A percentile compares a stretch with the other conserved stretches of the same genome.
Evolutionary conservation across 176 grass and related monocot species (phyloP).

Genomic region (Oryza officinalis): DNA sequence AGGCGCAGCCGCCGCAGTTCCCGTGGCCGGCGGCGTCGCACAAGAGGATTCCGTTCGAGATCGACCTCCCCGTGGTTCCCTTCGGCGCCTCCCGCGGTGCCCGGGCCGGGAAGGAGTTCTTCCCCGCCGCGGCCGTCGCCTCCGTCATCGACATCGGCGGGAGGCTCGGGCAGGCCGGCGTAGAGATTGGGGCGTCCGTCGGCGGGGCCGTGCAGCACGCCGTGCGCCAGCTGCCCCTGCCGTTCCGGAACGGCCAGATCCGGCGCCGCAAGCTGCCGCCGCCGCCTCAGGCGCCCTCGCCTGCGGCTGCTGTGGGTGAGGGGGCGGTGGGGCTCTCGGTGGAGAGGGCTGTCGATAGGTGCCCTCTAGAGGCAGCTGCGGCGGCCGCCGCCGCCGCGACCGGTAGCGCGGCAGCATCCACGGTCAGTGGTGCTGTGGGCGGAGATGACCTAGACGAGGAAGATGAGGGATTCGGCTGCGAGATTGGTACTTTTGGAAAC

Average conservation of each 20-base stretch:
- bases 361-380: slow-evolving; percentile 53
- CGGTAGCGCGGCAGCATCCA: slow-evolving; percentile 34
- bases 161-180: slow-evolving; percentile 85
- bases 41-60: slow-evolving; percentile 62
- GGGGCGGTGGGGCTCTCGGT: background rate
- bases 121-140: slow-evolving; percentile 54
- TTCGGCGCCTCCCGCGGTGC: slow-evolving; percentile 12
- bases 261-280: background rate
- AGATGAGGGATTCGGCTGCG: slow-evolving; percentile 57
- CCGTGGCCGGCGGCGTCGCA: slow-evolving; percentile 63
- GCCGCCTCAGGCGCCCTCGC: background rate
- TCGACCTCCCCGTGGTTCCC: slow-evolving; percentile 49
- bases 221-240: slow-evolving; percentile 69
- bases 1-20: slow-evolving; percentile 64
- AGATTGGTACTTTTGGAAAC: slow-evolving; percentile 57
- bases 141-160: slow-evolving; percentile 87
- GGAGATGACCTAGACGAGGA: slow-evolving; percentile 68
- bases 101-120: slow-evolving; percentile 24
- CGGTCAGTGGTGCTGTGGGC: slow-evolving; percentile 14
- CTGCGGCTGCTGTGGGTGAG: background rate
- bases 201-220: slow-evolving; percentile 93
- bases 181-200: slow-evolving; percentile 74
- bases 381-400: slow-evolving; percentile 39
- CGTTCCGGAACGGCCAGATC: slow-evolving; percentile 66
- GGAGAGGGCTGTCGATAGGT: slow-evolving; percentile 37